Evolutionary conservation across 1,284 basidiomycete species (phyloP), one percentile per base, ranked within the genome.

Genomic region (Puccinia hordei): DNA sequence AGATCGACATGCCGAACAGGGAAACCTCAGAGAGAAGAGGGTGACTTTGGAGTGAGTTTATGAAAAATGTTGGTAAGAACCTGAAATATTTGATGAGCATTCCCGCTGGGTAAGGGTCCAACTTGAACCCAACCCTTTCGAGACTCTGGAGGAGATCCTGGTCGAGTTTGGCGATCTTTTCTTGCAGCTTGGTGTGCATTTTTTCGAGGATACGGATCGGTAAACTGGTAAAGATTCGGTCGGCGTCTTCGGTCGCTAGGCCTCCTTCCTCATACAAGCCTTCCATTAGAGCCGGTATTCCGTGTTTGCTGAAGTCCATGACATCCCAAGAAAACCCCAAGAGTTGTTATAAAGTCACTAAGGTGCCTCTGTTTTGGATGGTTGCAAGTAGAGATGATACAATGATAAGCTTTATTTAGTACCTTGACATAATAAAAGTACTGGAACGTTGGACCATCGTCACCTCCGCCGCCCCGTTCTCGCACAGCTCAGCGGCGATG

Each of bases 361-460:
- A 41, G 38, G n/a, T n/a, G n/a, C 38, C 38, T 6, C 12, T 33
- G 24, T 33, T 59, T 59, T 27, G 15, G 8, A 17, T 5, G 13
- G 27, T 30, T 59, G 57, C 5, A 17, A 17, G 27, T 38, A 10
- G 38, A 22, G 17, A 46, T 38, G 35, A 38, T 33, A 73, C 13
- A 8, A 27, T 27, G 19, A n/a, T 30, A 72, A 22, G n/a, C 12
- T 15, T 41, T 6, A 10, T 72, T 51, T 1, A 35, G 85, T 85
- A 86, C 81, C 87, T 89, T 81, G 84, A 87, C 88, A 91, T 90
- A 82, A 91, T 86, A 83, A 90, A 91, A 12, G 90, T 91, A 3
- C 89, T 87, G 44, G 87, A 87, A 35, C 91, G 87, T 85, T 92
- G 91, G 81, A 89, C 88, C 86, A 91, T 89, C 2, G 90, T 90